Base-by-base conservation (phyloP, 179 eudicot genomes). In the Actinidia polygama region DNA sequence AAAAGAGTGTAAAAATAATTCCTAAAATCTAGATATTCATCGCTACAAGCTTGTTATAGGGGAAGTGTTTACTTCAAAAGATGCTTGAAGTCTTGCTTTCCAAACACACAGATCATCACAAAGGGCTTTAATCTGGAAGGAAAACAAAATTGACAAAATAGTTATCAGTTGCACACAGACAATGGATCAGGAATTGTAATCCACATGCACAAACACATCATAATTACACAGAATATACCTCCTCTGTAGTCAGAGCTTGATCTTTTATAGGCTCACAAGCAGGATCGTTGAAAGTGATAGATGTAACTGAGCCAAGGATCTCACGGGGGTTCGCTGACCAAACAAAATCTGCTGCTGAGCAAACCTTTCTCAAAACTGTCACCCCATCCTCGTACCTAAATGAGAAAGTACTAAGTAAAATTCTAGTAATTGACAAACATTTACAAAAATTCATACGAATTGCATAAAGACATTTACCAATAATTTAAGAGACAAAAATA, bases 81-180 rank as follows among this genome's bases (percentile, higher is more conserved):
- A 83, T 94, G 91, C 89, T 92, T 96, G 88, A 96, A 95, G 86
- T 96, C 99, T 86, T 95, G 94, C 90, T 92, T 96, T 79, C 92
- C 95, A 81, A 94, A 79, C 58, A 96, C 97, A 85, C 76, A 96
- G 86, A 84, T 96, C 99, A 75, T 96, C 98, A 87, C 99, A 96
- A 9, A 95, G 89, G 68, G 89, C 84, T 86, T 85, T 89, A 47
- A 95, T 88, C 99, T 96, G 83, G 78, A 57, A 84, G 81, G 44
- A 30, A 63, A 82, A 51, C 19, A 80, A 68, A n/a, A 70, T 23
- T 19, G 19, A 64, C 21, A 15, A 72, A 77, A 21, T 47, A 57
- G 74, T 87, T 66, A 85, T 78, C 50, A 49, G 44, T 40, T 54
- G 12, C 26, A 11, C 7, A 61, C 36, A 24, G 36, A 49, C 1